Percentiles rank a stretch among this genome's conserved stretches.
Conservation (phyloP, 2,329 filamentous ascomycete species). For the Microascus cirrosus region DNA sequence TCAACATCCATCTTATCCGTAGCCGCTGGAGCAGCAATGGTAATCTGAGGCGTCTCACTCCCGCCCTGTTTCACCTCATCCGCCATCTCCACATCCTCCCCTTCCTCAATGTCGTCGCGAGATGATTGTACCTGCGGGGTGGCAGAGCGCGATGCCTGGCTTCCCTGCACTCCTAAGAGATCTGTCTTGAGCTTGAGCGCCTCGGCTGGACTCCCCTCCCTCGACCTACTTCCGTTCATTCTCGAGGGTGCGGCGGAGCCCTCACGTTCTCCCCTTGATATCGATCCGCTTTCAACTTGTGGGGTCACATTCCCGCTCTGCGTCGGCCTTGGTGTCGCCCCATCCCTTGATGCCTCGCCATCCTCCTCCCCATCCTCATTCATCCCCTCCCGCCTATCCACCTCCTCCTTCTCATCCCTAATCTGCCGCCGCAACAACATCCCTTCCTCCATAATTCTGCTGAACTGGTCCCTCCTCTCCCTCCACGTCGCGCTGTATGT, state of each 20-base stretch:
- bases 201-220: constrained; percentile 18
- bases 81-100: constrained; percentile 38
- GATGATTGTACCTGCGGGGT: constrained; percentile 16
- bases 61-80: constrained; percentile 35
- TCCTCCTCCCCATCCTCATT: constrained; percentile 55
- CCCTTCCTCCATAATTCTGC: constrained; percentile 82
- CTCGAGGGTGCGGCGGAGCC: background rate
- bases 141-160: constrained; percentile 19
- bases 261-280: background rate
- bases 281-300: constrained; percentile 1
- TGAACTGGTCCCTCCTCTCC: constrained; percentile 78
- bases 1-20: constrained; percentile 58
- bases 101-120: constrained; percentile 23
- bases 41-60: constrained; percentile 32
- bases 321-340: constrained; percentile 37
- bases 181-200: constrained; percentile 8
- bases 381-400: constrained; percentile 78
- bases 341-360: constrained; percentile 32
- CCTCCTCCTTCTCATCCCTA: constrained; percentile 90
- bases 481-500: constrained; percentile 76
- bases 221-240: constrained; percentile 8
- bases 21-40: constrained; percentile 34
- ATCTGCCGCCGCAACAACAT: constrained; percentile 76
- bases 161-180: constrained; percentile 7
- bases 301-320: constrained; percentile 23